These are phyloP conservation scores for Cinchona pubescens DNA, from an alignment of 257 asterid species.

Conservation along the genomic window DNA sequence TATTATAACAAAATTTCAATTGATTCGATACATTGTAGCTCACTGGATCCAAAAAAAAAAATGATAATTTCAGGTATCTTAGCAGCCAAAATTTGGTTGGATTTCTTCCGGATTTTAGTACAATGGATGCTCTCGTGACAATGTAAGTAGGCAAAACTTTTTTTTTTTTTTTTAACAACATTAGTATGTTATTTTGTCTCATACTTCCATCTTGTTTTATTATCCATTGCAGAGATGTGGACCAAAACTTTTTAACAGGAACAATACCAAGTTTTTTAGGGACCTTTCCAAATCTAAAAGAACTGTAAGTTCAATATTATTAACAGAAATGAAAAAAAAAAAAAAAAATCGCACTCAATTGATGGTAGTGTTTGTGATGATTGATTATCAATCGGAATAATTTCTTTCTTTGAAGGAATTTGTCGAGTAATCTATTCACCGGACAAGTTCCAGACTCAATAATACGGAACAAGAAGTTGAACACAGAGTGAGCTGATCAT, in stretches of 20 bases:
- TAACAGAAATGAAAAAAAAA: neutral
- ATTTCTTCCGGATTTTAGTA: constrained; percentile 33
- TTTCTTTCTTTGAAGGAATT: constrained; percentile 25
- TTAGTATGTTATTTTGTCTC: neutral
- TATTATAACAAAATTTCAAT: neutral
- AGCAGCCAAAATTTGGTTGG: constrained; percentile 7
- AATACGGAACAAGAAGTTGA: constrained; percentile 38
- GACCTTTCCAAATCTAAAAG: constrained; percentile 35
- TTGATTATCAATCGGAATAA: neutral
- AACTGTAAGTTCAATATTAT: constrained; percentile 32
- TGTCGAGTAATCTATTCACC: constrained; percentile 31
- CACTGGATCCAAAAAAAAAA: neutral
- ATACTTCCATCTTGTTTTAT: neutral
- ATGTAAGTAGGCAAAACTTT: constrained; percentile 22
- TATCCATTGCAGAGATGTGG: constrained; percentile 38
- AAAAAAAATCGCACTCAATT: neutral
- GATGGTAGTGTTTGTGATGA: too few species aligned
- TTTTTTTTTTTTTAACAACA: neutral
- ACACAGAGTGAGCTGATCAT: constrained; percentile 26
- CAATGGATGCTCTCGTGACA: constrained; percentile 49
- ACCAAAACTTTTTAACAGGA: constrained; percentile 29
- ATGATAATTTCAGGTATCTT: constrained; percentile 40
- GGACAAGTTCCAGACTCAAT: constrained; percentile 46
- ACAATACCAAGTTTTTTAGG: constrained; percentile 45
- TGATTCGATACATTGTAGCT: neutral